Percentiles rank a stretch among this genome's conserved stretches.
Conservation (phyloP, 352 stramenopile species). For the Phytophthora meadii region DNA sequence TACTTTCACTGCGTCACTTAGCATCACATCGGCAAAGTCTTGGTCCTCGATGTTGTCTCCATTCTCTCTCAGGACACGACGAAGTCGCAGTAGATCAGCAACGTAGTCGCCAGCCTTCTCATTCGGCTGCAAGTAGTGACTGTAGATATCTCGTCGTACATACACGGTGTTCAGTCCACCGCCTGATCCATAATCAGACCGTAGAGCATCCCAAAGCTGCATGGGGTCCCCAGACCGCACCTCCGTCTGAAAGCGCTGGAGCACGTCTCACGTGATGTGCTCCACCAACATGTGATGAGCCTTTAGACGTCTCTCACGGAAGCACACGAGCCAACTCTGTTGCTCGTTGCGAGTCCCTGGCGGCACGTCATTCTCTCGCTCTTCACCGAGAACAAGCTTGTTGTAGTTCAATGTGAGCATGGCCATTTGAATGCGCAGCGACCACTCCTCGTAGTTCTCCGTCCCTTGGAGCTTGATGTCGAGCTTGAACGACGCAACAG, state of each 20-base stretch:
- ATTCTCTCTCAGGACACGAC: neutral
- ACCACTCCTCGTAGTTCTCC: conserved; percentile 2
- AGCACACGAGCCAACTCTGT: neutral
- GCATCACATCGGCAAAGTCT: neutral
- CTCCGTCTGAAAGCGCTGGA: neutral
- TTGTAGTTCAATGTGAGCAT: neutral
- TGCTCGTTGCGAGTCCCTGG: neutral
- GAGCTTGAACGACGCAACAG: conserved; percentile 1
- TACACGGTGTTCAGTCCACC: neutral
- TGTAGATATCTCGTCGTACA: neutral
- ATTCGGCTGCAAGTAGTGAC: neutral
- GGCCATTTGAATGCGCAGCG: neutral
- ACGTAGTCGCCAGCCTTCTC: neutral
- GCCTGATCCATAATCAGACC: neutral
- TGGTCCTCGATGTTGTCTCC: neutral
- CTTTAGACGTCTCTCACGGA: neutral
- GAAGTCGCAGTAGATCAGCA: neutral
- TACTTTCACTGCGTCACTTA: neutral
- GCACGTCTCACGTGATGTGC: neutral
- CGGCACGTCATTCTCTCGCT: neutral
- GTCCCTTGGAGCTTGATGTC: neutral
- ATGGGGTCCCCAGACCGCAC: neutral
- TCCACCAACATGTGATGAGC: neutral
- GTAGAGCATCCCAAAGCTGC: neutral
- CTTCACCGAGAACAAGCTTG: neutral